Percentiles rank a stretch among this genome's conserved stretches.
Conservation (phyloP, 2,329 filamentous ascomycete genomes). For the Colletotrichum sp. region DNA sequence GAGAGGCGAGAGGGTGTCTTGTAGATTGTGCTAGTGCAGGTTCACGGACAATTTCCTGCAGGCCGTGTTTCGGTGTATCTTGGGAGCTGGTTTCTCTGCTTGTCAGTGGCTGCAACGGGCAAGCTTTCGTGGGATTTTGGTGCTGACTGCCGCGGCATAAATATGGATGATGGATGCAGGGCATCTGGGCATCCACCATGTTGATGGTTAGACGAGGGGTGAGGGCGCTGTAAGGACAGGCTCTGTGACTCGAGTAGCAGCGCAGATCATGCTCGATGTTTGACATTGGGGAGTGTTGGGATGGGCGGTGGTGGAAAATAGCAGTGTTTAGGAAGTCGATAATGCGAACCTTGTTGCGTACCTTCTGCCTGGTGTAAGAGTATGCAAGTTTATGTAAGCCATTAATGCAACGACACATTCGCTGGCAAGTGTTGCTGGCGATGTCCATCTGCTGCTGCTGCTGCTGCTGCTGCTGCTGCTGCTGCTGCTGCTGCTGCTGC, state of each 20-base stretch:
- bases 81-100: background rate
- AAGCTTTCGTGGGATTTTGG: background rate
- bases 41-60: conserved; percentile 18
- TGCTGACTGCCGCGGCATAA: background rate
- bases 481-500: background rate
- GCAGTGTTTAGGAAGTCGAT: conserved; percentile 1
- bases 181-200: background rate
- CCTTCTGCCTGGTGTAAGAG: background rate
- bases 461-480: background rate
- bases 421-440: background rate
- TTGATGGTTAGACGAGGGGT: background rate
- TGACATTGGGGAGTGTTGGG: background rate
- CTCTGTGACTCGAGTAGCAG: background rate
- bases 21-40: conserved; percentile 13
- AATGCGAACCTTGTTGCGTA: conserved; percentile 4
- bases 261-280: conserved; percentile 3
- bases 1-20: conserved; percentile 1
- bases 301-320: background rate
- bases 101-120: background rate
- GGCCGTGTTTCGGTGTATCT: conserved; percentile 1
- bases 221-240: background rate
- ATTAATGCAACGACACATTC: background rate
- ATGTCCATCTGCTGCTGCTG: background rate
- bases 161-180: background rate
- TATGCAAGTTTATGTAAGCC: conserved; percentile 5